These are phyloP conservation scores for Phytopythium chamaehyphon DNA, from an alignment of 352 stramenopile species.

Conservation along the genomic window DNA sequence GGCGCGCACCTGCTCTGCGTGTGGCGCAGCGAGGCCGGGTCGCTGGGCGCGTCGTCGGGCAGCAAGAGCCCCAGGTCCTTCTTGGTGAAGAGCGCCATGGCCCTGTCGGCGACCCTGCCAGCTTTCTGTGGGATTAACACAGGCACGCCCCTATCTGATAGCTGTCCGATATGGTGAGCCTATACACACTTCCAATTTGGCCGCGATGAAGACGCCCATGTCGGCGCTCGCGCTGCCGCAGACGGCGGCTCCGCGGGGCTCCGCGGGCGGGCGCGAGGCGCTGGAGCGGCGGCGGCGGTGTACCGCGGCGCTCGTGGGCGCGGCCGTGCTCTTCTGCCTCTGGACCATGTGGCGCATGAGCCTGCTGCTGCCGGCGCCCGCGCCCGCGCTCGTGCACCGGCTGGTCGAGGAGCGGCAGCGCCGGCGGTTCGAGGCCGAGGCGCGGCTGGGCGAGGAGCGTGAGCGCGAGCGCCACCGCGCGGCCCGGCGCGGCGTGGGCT, in stretches of 20 bases:
- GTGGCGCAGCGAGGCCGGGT: slow-evolving; percentile 76
- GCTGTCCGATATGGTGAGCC: too few relatives aligned
- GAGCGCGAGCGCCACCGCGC: slow-evolving; percentile 3
- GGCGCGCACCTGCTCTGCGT: slow-evolving; percentile 50
- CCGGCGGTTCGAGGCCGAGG: slow-evolving; percentile 12
- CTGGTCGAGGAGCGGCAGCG: slow-evolving; percentile 16
- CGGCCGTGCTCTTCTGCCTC: slow-evolving; percentile 29
- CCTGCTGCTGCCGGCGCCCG: slow-evolving; percentile 21
- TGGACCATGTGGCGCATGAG: slow-evolving; percentile 39
- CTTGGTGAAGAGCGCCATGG: slow-evolving; percentile 86
- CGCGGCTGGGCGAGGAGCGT: slow-evolving; percentile 13
- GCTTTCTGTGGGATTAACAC: not conserved
- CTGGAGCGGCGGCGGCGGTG: slow-evolving; percentile 11
- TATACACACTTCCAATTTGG: too few relatives aligned
- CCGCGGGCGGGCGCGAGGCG: slow-evolving; percentile 1
- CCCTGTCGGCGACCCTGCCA: not conserved
- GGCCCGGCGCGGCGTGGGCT: slow-evolving; percentile 25
- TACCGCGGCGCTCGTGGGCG: slow-evolving; percentile 16
- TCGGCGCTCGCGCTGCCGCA: slow-evolving; percentile 49
- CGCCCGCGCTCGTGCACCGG: slow-evolving; percentile 23
- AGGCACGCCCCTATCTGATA: too few relatives aligned
- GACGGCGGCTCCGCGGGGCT: slow-evolving; percentile 17
- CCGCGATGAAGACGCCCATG: slow-evolving; percentile 41
- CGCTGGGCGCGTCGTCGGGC: slow-evolving; percentile 72
- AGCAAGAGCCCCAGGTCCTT: slow-evolving; percentile 81